Evolutionary conservation across 495 filamentous ascomycete species (phyloP).

Genomic region (Friedmanniomyces endolithicus): DNA sequence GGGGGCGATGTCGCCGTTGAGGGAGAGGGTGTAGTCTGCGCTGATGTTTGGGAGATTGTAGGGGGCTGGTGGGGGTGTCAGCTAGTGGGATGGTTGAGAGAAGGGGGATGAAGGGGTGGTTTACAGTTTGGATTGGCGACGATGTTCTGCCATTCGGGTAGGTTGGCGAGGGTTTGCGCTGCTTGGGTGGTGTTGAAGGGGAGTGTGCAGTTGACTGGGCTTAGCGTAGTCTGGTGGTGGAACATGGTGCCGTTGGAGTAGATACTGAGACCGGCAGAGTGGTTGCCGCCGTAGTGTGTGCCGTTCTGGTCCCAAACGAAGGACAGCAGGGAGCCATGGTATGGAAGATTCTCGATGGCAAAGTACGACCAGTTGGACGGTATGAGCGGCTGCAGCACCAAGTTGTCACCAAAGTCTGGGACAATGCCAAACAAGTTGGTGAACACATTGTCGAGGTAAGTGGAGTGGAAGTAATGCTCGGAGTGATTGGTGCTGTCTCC

Average conservation of each 20-base stretch:
- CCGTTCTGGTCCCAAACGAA: constrained; percentile 34
- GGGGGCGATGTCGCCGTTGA: constrained; percentile 21
- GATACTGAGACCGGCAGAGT: constrained; percentile 26
- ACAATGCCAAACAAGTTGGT: constrained; percentile 35
- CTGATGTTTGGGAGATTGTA: constrained; percentile 29
- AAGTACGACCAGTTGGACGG: constrained; percentile 36
- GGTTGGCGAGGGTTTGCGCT: constrained; percentile 16
- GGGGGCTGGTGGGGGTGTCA: constrained; percentile 14
- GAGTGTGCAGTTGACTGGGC: constrained; percentile 14
- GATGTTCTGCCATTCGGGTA: constrained; percentile 32
- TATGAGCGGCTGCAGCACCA: constrained; percentile 33
- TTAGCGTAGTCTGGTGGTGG: constrained; percentile 13
- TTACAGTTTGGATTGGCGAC: constrained; percentile 31
- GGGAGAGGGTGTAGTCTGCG: constrained; percentile 28
- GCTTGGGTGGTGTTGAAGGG: constrained; percentile 18
- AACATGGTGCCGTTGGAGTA: constrained; percentile 30
- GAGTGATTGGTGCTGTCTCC: constrained; percentile 33
- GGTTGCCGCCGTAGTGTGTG: constrained; percentile 26
- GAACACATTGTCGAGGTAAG: constrained; percentile 37
- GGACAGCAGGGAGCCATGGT: constrained; percentile 34
- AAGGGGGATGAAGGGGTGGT: too few species aligned
- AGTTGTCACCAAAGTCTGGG: constrained; percentile 27
- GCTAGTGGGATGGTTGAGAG: too few species aligned
- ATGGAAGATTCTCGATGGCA: constrained; percentile 34
- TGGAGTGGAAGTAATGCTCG: constrained; percentile 38